Percentiles rank a stretch among this genome's conserved stretches.
Evolutionary conservation across 352 stramenopile species (phyloP).

Genomic region (Thalassiosira hispida): DNA sequence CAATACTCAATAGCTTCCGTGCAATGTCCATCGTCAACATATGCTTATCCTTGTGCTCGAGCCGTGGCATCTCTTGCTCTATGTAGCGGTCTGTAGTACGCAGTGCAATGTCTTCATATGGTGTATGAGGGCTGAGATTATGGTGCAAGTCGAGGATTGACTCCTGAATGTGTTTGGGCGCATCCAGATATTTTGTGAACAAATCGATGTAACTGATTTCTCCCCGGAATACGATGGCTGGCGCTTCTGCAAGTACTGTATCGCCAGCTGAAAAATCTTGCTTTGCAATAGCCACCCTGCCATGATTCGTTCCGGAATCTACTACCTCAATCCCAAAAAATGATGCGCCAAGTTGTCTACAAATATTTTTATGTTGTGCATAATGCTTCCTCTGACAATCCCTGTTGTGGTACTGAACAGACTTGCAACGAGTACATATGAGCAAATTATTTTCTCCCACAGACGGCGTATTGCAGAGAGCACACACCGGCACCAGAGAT

Average conservation of each 20-base stretch:
- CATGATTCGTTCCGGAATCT: neutral
- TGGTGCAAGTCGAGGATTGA: conserved; percentile 1
- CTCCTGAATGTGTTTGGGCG: neutral
- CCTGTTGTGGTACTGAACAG: conserved; percentile 1
- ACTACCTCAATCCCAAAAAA: conserved; percentile 2
- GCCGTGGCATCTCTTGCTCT: neutral
- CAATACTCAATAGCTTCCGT: neutral
- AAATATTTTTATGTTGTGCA: neutral
- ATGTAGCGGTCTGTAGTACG: neutral
- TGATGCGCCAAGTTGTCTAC: neutral
- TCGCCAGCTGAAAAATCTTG: conserved; percentile 1
- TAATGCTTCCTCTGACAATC: conserved; percentile 1
- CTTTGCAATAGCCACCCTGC: conserved; percentile 3
- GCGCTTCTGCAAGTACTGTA: neutral
- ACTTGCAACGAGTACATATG: conserved; percentile 5
- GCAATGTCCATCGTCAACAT: conserved; percentile 1
- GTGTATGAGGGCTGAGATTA: neutral
- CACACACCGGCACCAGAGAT: neutral
- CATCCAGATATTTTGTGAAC: neutral
- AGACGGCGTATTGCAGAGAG: neutral
- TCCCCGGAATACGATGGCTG: neutral
- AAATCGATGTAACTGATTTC: neutral
- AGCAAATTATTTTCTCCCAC: neutral
- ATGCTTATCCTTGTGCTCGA: conserved; percentile 6
- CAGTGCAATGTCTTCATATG: neutral